Evolutionary conservation across 805 yeast genomes (phyloP).

Genomic region (Ogataea nakhonphanomensis): DNA sequence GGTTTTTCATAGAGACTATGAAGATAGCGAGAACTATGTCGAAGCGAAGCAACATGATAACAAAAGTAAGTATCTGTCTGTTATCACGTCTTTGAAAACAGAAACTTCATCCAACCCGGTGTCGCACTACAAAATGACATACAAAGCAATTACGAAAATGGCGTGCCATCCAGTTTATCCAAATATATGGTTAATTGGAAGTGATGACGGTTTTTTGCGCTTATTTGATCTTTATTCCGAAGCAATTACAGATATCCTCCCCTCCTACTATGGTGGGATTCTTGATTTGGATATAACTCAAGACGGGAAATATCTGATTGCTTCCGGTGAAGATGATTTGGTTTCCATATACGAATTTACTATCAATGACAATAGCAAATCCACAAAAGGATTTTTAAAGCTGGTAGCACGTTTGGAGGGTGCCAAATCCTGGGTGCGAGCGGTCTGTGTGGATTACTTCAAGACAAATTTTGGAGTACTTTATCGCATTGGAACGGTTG

Average conservation of each 20-base stretch:
- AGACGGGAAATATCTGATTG: slow-evolving; percentile 44
- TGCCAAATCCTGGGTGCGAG: slow-evolving; percentile 49
- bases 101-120: slow-evolving; percentile 37
- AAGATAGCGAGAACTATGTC: slow-evolving; percentile 38
- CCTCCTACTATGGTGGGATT: slow-evolving; percentile 67
- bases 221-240: slow-evolving; percentile 50
- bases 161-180: slow-evolving; percentile 40
- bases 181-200: slow-evolving; percentile 46
- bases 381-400: slow-evolving; percentile 22
- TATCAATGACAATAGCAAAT: slow-evolving; percentile 3
- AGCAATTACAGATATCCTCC: slow-evolving; percentile 47
- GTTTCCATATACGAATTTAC: slow-evolving; percentile 41
- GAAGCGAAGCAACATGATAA: slow-evolving; percentile 16
- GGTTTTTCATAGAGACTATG: slow-evolving; percentile 48
- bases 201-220: slow-evolving; percentile 64
- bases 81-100: slow-evolving; percentile 15
- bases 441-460: slow-evolving; percentile 42
- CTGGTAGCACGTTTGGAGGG: slow-evolving; percentile 40
- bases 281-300: slow-evolving; percentile 45
- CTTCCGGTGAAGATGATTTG: slow-evolving; percentile 57
- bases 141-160: slow-evolving; percentile 52
- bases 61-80: slow-evolving; percentile 36
- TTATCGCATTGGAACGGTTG: slow-evolving; percentile 51
- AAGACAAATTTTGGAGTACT: slow-evolving; percentile 30
- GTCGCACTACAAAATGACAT: slow-evolving; percentile 62